Percentiles rank a stretch among this genome's conserved stretches.
Conservation (phyloP, 177 flowering plant genomes). For the Telopea speciosissima region DNA sequence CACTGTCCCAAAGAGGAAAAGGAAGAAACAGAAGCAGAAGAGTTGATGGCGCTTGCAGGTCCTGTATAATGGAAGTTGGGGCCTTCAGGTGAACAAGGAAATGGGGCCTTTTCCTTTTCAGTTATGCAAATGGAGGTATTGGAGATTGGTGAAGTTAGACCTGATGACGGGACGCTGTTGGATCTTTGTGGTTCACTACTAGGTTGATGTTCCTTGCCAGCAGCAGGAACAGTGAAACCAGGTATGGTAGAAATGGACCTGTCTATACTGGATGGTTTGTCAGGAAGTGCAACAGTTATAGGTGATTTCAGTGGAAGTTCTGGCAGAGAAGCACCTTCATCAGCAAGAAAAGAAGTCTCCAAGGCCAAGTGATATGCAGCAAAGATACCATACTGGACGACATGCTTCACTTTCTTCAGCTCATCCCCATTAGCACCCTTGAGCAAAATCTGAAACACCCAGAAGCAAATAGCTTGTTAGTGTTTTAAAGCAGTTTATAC, state of each 20-base stretch:
- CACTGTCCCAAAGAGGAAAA: not conserved
- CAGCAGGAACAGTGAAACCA: slow-evolving; percentile 48
- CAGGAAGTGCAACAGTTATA: slow-evolving; percentile 77
- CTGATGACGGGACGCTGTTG: slow-evolving; percentile 26
- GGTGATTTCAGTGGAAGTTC: slow-evolving; percentile 77
- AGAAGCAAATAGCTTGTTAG: slow-evolving; percentile 2
- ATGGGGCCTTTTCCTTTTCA: slow-evolving; percentile 6
- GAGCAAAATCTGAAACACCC: slow-evolving; percentile 64
- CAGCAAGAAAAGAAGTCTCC: slow-evolving; percentile 98
- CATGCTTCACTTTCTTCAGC: slow-evolving; percentile 93
- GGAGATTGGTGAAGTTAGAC: slow-evolving; percentile 10
- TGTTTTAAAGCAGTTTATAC: not conserved
- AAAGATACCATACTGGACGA: slow-evolving; percentile 88
- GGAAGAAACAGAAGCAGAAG: slow-evolving; percentile 17
- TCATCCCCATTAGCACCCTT: slow-evolving; percentile 90
- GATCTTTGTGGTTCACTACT: slow-evolving; percentile 33
- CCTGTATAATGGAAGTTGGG: slow-evolving; percentile 16
- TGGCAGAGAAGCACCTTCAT: slow-evolving; percentile 94
- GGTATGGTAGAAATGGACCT: slow-evolving; percentile 85
- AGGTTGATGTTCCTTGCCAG: slow-evolving; percentile 23
- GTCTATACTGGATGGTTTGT: slow-evolving; percentile 58
- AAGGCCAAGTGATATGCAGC: slow-evolving; percentile 98
- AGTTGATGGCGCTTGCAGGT: slow-evolving; percentile 3
- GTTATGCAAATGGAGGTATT: slow-evolving; percentile 17
- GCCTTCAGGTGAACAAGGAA: slow-evolving; percentile 26